Conservation (phyloP, 495 filamentous ascomycete genomes). For the Penicillium bialowiezense region DNA sequence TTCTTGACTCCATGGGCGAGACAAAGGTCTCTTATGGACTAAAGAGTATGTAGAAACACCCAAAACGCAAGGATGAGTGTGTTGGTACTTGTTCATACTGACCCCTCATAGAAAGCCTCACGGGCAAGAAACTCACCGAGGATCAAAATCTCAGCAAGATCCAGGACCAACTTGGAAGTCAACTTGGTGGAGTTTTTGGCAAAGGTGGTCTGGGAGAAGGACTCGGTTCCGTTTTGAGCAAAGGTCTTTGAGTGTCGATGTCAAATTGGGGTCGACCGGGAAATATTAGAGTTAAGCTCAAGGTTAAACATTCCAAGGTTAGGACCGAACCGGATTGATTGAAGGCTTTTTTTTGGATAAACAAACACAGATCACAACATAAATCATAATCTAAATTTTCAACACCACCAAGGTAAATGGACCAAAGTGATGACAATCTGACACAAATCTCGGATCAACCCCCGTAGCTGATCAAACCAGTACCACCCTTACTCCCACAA, state of each 20-base stretch:
- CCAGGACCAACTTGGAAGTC: slow-evolving; percentile 30
- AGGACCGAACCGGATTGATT: too few species aligned
- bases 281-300: not conserved
- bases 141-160: slow-evolving; percentile 35
- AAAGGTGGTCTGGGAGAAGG: slow-evolving; percentile 22
- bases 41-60: slow-evolving; percentile 38
- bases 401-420: too few species aligned
- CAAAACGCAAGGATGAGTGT: too few species aligned
- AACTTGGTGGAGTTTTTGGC: slow-evolving; percentile 23
- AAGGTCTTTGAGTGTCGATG: slow-evolving; percentile 9
- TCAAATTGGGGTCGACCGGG: not conserved
- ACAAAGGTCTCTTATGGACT: slow-evolving; percentile 43
- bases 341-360: not conserved
- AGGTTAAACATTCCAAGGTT: not conserved
- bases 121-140: slow-evolving; percentile 31
- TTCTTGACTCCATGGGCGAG: slow-evolving; percentile 52
- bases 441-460: too few species aligned
- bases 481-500: too few species aligned
- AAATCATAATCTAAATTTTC: too few species aligned
- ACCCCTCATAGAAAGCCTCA: slow-evolving; percentile 20
- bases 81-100: too few species aligned
- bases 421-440: too few species aligned
- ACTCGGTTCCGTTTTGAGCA: slow-evolving; percentile 23
- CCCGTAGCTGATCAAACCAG: too few species aligned
- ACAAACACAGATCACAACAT: not conserved